Evolutionary conservation across 2,329 filamentous ascomycete species (phyloP).

Genomic region (Trichoderma brevicompactum): DNA sequence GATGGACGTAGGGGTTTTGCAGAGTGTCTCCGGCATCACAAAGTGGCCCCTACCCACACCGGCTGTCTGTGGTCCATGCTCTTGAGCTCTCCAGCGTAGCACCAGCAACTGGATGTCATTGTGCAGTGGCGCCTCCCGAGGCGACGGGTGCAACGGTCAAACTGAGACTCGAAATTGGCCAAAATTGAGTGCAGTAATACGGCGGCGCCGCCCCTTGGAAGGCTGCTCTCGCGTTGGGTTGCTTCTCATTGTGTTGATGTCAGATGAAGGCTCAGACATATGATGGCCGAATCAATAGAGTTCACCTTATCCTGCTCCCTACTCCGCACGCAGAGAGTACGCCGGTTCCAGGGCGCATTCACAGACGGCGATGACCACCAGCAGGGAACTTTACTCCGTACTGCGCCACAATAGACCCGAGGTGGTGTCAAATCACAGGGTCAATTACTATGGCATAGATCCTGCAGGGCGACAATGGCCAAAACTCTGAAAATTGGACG

Average conservation of each 20-base stretch:
- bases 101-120: slow-evolving; percentile 23
- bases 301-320: slow-evolving; percentile 1
- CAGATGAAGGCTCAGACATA: slow-evolving; percentile 5
- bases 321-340: slow-evolving; percentile 1
- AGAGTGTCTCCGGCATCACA: slow-evolving; percentile 22
- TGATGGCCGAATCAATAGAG: not conserved
- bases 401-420: slow-evolving; percentile 7
- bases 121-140: slow-evolving; percentile 3
- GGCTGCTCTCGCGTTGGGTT: not conserved
- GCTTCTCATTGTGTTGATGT: not conserved
- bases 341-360: slow-evolving; percentile 4
- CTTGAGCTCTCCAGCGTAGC: slow-evolving; percentile 14
- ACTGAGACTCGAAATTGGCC: slow-evolving; percentile 23
- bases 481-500: not conserved
- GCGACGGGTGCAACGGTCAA: slow-evolving; percentile 25
- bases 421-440: not conserved
- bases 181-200: not conserved
- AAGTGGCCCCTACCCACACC: slow-evolving; percentile 2
- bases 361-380: slow-evolving; percentile 8
- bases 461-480: slow-evolving; percentile 11
- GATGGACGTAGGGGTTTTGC: slow-evolving; percentile 22
- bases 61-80: slow-evolving; percentile 18
- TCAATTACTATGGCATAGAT: not conserved
- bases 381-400: slow-evolving; percentile 10
- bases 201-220: slow-evolving; percentile 3